Percentiles rank a stretch among this genome's conserved stretches.
Evolutionary conservation across 2,329 filamentous ascomycete genomes (phyloP).

Genomic region (Trichoderma sp.): DNA sequence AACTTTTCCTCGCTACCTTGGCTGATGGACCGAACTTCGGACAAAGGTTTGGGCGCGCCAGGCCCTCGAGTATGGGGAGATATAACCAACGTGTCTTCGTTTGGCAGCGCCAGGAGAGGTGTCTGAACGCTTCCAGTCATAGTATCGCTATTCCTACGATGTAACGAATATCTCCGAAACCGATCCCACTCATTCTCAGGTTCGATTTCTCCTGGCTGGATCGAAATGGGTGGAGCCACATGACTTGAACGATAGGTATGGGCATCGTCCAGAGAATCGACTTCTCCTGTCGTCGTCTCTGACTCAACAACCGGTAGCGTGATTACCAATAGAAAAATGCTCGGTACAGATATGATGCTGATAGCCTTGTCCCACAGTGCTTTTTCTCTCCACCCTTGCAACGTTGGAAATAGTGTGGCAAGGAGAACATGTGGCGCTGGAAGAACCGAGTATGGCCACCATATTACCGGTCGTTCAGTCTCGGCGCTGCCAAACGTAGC

Average conservation of each 20-base stretch:
- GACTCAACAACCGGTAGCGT: conserved; percentile 89
- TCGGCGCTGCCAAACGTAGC: conserved; percentile 40
- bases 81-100: conserved; percentile 25
- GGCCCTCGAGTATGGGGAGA: neutral
- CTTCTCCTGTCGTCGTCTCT: conserved; percentile 53
- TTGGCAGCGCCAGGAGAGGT: conserved; percentile 24
- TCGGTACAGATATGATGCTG: conserved; percentile 80
- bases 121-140: conserved; percentile 21
- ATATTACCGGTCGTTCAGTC: conserved; percentile 54
- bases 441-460: conserved; percentile 79
- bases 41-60: conserved; percentile 32
- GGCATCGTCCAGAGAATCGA: conserved; percentile 26
- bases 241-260: conserved; percentile 31
- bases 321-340: conserved; percentile 83
- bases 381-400: conserved; percentile 79
- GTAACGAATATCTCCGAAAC: conserved; percentile 49
- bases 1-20: conserved; percentile 43
- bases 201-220: conserved; percentile 36
- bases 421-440: conserved; percentile 70
- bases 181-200: conserved; percentile 59
- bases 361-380: conserved; percentile 80
- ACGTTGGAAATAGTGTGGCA: conserved; percentile 79
- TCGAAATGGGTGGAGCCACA: conserved; percentile 35
- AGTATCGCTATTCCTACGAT: conserved; percentile 28
- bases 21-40: conserved; percentile 34